Conservation (phyloP, 2,329 filamentous ascomycete species). For the Xylaria sp. region DNA sequence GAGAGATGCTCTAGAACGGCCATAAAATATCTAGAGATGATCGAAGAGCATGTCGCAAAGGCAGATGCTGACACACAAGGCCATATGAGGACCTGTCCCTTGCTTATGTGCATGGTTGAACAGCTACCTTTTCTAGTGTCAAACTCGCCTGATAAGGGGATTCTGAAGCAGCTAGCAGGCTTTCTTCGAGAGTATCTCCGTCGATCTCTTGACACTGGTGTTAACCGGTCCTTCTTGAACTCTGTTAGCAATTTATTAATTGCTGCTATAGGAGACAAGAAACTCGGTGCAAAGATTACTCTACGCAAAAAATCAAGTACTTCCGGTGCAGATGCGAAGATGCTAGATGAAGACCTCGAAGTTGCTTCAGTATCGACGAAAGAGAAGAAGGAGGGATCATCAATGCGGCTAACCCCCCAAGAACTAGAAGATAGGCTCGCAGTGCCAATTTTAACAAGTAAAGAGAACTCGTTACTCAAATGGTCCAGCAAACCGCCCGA, state of each 20-base stretch:
- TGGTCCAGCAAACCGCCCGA: constrained; percentile 83
- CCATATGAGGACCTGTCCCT: constrained; percentile 62
- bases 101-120: constrained; percentile 77
- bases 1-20: constrained; percentile 78
- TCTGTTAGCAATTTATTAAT: constrained; percentile 56
- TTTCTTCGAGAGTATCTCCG: constrained; percentile 70
- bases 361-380: constrained; percentile 8
- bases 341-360: constrained; percentile 12
- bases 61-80: constrained; percentile 44
- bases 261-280: constrained; percentile 50
- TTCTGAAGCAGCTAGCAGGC: constrained; percentile 59
- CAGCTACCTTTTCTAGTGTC: constrained; percentile 78
- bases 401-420: constrained; percentile 49
- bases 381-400: constrained; percentile 20
- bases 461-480: constrained; percentile 64
- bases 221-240: constrained; percentile 58
- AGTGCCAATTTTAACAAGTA: constrained; percentile 56
- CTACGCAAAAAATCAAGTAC: constrained; percentile 36
- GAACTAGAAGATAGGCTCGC: constrained; percentile 64
- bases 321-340: constrained; percentile 7
- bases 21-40: constrained; percentile 82
- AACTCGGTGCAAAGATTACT: constrained; percentile 49
- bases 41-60: constrained; percentile 55
- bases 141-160: constrained; percentile 54
- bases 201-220: constrained; percentile 61